phyloP scores from a whole-genome alignment of 2,329 filamentous ascomycete genomes.

The Piedraia hortae region DNA sequence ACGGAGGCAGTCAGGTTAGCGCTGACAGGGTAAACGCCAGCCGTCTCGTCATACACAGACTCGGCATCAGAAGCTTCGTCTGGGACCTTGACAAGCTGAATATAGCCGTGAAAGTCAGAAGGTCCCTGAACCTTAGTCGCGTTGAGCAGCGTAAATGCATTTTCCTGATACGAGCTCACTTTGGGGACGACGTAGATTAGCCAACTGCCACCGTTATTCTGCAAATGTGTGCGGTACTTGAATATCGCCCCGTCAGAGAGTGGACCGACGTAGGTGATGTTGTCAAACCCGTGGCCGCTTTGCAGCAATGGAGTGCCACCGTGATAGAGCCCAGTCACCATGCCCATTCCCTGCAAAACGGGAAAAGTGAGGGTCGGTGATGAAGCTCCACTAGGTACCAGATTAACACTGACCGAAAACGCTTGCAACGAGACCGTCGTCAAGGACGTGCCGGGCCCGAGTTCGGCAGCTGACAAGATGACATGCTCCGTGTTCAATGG shows the following conservation, averaged over 20 bases:
- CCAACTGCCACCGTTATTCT: constrained; percentile 41
- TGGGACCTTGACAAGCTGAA: constrained; percentile 65
- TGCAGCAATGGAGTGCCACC: constrained; percentile 42
- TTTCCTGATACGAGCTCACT: constrained; percentile 24
- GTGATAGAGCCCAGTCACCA: constrained; percentile 51
- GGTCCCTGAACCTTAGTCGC: constrained; percentile 31
- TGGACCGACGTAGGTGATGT: constrained; percentile 25
- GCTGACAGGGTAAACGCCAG: constrained; percentile 44
- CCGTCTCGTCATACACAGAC: constrained; percentile 42
- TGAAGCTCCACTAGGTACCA: constrained; percentile 23
- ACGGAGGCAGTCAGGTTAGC: constrained; percentile 36
- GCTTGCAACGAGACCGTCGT: constrained; percentile 25
- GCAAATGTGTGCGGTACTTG: constrained; percentile 49
- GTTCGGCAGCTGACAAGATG: constrained; percentile 49
- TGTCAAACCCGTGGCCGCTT: constrained; percentile 45
- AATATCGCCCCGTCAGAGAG: constrained; percentile 33
- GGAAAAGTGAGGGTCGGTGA: constrained; percentile 44
- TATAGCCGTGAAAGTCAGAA: constrained; percentile 41
- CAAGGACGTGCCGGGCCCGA: constrained; percentile 31
- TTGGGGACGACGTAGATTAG: constrained; percentile 45
- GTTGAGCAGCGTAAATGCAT: constrained; percentile 37
- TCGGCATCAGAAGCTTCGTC: constrained; percentile 23
- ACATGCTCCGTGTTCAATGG: constrained; percentile 61
- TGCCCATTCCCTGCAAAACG: constrained; percentile 69
- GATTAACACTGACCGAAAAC: constrained; percentile 38